These are phyloP conservation scores for Blumeria hordei DNA, from an alignment of 2,329 filamentous ascomycete genomes.

Conservation along the genomic window DNA sequence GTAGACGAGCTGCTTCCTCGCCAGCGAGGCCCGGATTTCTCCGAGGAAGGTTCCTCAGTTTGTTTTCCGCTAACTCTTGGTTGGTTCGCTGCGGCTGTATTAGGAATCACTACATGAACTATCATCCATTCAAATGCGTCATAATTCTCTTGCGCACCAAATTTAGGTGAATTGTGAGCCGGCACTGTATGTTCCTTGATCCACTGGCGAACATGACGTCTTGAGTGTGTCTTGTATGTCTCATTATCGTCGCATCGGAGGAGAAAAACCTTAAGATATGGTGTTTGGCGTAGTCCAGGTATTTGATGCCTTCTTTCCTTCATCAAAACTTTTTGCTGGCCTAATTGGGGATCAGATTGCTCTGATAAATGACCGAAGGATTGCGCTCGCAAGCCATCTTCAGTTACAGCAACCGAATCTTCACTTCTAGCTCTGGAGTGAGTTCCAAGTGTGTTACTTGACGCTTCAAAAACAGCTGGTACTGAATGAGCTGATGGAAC, in stretches of 20 bases:
- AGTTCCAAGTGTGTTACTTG: constrained; percentile 13
- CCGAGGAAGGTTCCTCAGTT: constrained; percentile 28
- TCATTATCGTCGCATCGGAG: constrained; percentile 92
- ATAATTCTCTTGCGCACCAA: constrained; percentile 63
- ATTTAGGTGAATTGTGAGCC: constrained; percentile 25
- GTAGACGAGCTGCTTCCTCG: constrained; percentile 54
- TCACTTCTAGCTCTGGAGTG: constrained; percentile 16
- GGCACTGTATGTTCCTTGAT: constrained; percentile 50
- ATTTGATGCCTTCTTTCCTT: constrained; percentile 72
- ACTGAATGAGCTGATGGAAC: constrained; percentile 29
- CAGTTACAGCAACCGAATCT: constrained; percentile 17
- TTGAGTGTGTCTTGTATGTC: constrained; percentile 58
- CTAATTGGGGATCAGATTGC: constrained; percentile 8
- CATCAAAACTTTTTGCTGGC: constrained; percentile 10
- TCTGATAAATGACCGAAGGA: constrained; percentile 19
- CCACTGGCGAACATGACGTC: constrained; percentile 72
- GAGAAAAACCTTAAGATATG: constrained; percentile 77
- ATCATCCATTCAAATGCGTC: constrained; percentile 95
- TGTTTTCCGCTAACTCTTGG: constrained; percentile 35
- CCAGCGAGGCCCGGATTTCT: constrained; percentile 53
- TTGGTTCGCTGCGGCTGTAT: constrained; percentile 58
- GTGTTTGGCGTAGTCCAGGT: constrained; percentile 72
- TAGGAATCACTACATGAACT: constrained; percentile 73
- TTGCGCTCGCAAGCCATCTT: constrained; percentile 39
- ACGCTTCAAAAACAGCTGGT: constrained; percentile 15